phyloP scores from a whole-genome alignment of 1,284 basidiomycete genomes.

The Termitomyces sp. region DNA sequence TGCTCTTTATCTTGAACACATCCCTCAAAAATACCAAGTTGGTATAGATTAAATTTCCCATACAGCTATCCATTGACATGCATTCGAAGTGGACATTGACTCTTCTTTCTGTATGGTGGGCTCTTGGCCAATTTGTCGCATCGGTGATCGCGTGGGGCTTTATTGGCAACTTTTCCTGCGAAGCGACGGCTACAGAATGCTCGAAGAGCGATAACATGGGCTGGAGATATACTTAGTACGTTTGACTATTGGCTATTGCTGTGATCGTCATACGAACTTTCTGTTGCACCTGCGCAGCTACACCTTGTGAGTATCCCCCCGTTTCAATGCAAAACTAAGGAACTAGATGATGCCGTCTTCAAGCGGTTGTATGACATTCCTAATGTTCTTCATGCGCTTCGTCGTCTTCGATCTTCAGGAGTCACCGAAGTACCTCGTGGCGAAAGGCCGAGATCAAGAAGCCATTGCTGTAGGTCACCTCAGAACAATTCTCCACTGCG shows the following conservation, averaged over 20 bases:
- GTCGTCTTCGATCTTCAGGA: conserved; percentile 49
- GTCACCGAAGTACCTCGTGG: conserved; percentile 56
- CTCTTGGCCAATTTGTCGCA: conserved; percentile 53
- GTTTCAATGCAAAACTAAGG: neutral
- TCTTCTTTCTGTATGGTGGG: conserved; percentile 64
- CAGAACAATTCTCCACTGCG: neutral
- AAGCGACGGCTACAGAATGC: conserved; percentile 30
- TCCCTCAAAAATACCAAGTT: conserved; percentile 47
- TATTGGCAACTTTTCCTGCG: conserved; percentile 46
- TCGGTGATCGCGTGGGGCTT: conserved; percentile 47
- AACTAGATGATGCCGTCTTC: neutral
- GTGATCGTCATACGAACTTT: neutral
- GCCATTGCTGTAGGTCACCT: conserved; percentile 38
- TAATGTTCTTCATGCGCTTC: conserved; percentile 42
- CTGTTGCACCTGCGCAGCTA: conserved; percentile 24
- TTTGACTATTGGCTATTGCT: conserved; percentile 3
- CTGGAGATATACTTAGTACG: conserved; percentile 58
- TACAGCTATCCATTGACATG: conserved; percentile 1
- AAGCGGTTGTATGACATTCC: conserved; percentile 41
- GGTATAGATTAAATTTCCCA: conserved; percentile 1
- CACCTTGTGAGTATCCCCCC: conserved; percentile 28
- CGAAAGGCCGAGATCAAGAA: conserved; percentile 51
- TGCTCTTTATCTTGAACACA: conserved; percentile 51
- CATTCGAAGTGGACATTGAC: conserved; percentile 52
- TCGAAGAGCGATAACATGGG: conserved; percentile 46